Conservation (phyloP, 208 protist genomes). For the Trichomonas vaginalis region DNA sequence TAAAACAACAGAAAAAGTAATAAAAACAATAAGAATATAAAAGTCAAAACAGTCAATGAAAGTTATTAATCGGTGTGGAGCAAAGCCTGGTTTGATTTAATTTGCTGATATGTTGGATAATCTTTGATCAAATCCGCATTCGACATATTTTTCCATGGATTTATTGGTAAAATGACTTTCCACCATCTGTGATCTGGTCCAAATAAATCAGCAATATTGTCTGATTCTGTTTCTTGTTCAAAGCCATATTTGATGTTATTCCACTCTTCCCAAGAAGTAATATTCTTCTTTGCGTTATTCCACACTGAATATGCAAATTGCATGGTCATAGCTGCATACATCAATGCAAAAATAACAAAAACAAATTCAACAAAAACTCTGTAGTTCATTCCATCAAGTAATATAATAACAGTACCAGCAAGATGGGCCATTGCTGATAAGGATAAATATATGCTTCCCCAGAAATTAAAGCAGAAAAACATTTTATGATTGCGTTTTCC, state of each 20-base stretch:
- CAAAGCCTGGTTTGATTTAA: neutral
- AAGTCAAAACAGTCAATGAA: no score
- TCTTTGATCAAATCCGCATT: neutral
- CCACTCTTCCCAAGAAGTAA: neutral
- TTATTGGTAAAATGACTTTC: neutral
- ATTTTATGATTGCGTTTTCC: neutral
- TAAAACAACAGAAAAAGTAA: no score
- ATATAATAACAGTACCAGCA: neutral
- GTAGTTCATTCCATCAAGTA: no score
- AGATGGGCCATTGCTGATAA: neutral
- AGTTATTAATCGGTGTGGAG: no score
- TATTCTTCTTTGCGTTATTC: neutral
- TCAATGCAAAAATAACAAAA: neutral
- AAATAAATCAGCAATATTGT: neutral
- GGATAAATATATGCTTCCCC: neutral
- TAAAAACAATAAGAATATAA: no score
- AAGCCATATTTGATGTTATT: neutral
- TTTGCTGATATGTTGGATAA: neutral
- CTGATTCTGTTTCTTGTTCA: neutral
- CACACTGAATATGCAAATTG: neutral
- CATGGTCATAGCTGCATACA: neutral
- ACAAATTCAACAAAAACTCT: neutral
- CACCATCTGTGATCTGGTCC: neutral
- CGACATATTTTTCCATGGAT: neutral
- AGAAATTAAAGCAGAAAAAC: neutral